phyloP scores from a whole-genome alignment of 2,329 filamentous ascomycete species.

The Apiospora kogelbergensis region DNA sequence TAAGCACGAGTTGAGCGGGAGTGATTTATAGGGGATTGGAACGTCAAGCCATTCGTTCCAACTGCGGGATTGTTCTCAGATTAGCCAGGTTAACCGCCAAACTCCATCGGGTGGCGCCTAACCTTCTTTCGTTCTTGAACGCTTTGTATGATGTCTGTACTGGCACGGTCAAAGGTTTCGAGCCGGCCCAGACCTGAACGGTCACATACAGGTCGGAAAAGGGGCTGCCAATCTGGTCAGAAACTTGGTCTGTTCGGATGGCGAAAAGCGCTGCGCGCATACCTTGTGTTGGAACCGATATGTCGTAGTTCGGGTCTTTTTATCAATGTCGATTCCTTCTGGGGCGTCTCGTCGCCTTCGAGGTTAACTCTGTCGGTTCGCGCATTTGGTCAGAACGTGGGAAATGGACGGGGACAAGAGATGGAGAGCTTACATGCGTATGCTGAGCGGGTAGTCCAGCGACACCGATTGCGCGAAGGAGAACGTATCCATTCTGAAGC shows the following conservation, averaged over 20 bases:
- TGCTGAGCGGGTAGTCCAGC: constrained; percentile 70
- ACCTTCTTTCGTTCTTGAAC: constrained; percentile 74
- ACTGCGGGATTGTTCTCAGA: constrained; percentile 36
- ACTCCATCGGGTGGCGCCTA: constrained; percentile 12
- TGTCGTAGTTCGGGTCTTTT: constrained; percentile 79
- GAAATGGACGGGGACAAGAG: background rate
- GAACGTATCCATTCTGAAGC: constrained; percentile 78
- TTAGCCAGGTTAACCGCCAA: background rate
- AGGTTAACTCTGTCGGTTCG: constrained; percentile 43
- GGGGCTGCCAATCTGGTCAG: constrained; percentile 48
- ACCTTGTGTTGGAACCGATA: constrained; percentile 82
- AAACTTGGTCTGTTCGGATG: constrained; percentile 17
- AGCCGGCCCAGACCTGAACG: constrained; percentile 91
- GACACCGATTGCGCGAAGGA: constrained; percentile 90
- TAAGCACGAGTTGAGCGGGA: constrained; percentile 79
- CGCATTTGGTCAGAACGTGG: background rate
- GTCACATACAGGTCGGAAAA: constrained; percentile 91
- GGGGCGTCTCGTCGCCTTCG: constrained; percentile 74
- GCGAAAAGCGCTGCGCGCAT: constrained; percentile 16
- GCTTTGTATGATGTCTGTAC: constrained; percentile 91
- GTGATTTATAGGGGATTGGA: constrained; percentile 78
- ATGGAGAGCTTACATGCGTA: constrained; percentile 57
- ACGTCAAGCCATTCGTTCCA: constrained; percentile 98
- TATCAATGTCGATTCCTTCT: constrained; percentile 76
- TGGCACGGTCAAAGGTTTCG: constrained; percentile 88